These are phyloP conservation scores for Komagataella phaffii DNA, from an alignment of 805 yeast species.

Conservation along the genomic window DNA sequence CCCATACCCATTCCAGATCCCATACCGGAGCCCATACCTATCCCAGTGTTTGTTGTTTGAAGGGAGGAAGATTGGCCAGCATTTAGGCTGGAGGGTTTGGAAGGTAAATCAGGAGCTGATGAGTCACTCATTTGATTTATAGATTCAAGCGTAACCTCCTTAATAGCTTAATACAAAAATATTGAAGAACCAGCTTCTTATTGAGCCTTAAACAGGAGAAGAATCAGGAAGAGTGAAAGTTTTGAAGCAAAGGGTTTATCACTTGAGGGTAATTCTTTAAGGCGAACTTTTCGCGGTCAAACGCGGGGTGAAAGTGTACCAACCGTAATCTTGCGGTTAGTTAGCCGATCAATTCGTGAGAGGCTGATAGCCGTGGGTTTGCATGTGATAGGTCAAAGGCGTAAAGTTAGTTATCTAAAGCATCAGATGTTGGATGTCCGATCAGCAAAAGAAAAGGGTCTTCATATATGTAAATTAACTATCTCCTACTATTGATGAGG, in stretches of 20 bases:
- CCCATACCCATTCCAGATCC: not conserved
- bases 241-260: not conserved
- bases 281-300: not conserved
- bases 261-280: not conserved
- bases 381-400: not conserved
- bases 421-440: not conserved
- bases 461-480: not conserved
- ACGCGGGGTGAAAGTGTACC: not conserved
- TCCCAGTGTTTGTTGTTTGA: not conserved
- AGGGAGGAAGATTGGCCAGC: not conserved
- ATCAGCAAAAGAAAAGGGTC: not conserved
- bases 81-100: not conserved
- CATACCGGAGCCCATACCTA: not conserved
- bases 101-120: not conserved
- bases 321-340: not conserved
- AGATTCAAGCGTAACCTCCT: not conserved
- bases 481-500: slow-evolving; percentile 13
- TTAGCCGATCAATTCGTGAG: not conserved
- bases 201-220: not conserved
- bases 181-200: not conserved
- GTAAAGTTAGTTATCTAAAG: not conserved
- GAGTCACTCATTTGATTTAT: not conserved
- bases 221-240: not conserved
- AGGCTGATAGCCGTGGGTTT: not conserved
- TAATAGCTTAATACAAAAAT: not conserved